Percentiles rank a stretch among this genome's conserved stretches.
phyloP scores from a whole-genome alignment of 352 stramenopile genomes.

The Globisporangium canariense region DNA sequence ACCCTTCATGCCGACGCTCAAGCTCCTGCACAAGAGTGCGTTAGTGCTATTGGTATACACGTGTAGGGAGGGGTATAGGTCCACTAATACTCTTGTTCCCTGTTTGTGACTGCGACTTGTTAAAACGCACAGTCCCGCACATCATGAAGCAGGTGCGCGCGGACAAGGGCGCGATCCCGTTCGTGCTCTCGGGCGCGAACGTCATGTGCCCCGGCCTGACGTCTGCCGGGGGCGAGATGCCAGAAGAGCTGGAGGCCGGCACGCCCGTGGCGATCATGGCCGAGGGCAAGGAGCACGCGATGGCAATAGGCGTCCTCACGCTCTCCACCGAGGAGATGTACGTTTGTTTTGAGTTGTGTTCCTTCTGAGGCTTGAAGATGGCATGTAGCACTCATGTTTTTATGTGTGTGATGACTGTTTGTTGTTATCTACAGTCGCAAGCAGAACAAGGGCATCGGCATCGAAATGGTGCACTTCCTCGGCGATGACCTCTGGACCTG shows the following conservation, averaged over 20 bases:
- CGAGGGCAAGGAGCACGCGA: constrained; percentile 96
- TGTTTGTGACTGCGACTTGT: background rate
- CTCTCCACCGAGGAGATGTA: constrained; percentile 97
- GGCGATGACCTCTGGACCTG: constrained; percentile 95
- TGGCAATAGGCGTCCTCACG: constrained; percentile 95
- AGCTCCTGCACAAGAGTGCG: constrained; percentile 92
- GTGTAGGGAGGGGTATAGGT: background rate
- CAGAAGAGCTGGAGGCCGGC: constrained; percentile 77
- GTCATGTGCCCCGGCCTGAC: constrained; percentile 99
- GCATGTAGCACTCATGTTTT: no score
- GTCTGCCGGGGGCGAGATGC: constrained; percentile 92
- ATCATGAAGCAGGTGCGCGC: constrained; percentile 93
- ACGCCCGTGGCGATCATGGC: constrained; percentile 95
- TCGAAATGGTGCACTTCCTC: constrained; percentile 96
- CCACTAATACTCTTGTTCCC: background rate
- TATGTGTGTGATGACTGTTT: background rate
- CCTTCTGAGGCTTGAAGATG: constrained; percentile 5
- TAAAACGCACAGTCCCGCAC: constrained; percentile 58
- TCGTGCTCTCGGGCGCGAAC: constrained; percentile 96
- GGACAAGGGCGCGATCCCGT: constrained; percentile 98
- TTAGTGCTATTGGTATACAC: background rate
- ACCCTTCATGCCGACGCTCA: constrained; percentile 95
- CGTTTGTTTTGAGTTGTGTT: constrained; percentile 12
- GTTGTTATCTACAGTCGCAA: constrained; percentile 49
- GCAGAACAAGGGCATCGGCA: constrained; percentile 96